These are phyloP conservation scores for Suhomyces choctaworum DNA, from an alignment of 1,139 yeast genomes.

Conservation along the genomic window DNA sequence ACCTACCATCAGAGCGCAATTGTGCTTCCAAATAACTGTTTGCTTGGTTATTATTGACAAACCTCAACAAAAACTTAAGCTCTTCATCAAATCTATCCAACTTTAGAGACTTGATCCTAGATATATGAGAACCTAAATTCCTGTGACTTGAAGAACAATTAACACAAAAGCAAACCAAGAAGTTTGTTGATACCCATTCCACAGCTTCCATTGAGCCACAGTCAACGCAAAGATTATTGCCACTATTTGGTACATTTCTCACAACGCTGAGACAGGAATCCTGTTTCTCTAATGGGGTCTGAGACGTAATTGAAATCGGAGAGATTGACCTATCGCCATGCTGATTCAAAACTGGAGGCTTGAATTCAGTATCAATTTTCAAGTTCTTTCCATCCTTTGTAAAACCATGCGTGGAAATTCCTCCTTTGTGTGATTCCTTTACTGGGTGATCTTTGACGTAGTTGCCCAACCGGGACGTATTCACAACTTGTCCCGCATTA, in stretches of 20 bases:
- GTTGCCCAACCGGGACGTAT: slow-evolving; percentile 26
- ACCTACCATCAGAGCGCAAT: slow-evolving; percentile 9
- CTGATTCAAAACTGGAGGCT: slow-evolving; percentile 10
- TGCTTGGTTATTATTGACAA: slow-evolving; percentile 40
- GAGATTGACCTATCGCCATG: slow-evolving; percentile 24
- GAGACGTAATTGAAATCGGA: slow-evolving; percentile 38
- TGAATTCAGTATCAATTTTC: slow-evolving; percentile 7
- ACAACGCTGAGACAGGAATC: slow-evolving; percentile 45
- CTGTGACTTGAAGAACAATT: slow-evolving; percentile 71
- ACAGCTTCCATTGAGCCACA: slow-evolving; percentile 67
- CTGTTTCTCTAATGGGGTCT: slow-evolving; percentile 20
- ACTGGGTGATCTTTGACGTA: background rate
- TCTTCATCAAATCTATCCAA: slow-evolving; percentile 52
- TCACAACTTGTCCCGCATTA: slow-evolving; percentile 49
- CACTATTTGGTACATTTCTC: slow-evolving; percentile 46
- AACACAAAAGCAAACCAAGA: slow-evolving; percentile 73
- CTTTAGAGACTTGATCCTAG: slow-evolving; percentile 51
- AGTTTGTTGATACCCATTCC: slow-evolving; percentile 86
- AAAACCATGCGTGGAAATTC: background rate
- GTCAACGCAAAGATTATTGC: slow-evolving; percentile 73
- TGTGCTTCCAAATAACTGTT: slow-evolving; percentile 41
- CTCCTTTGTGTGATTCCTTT: background rate
- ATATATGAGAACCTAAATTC: slow-evolving; percentile 51
- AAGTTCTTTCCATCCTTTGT: slow-evolving; percentile 5
- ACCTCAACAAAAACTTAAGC: slow-evolving; percentile 37